These are phyloP conservation scores for Calonectria multiphialidica DNA, from an alignment of 2,329 filamentous ascomycete species.

Conservation along the genomic window DNA sequence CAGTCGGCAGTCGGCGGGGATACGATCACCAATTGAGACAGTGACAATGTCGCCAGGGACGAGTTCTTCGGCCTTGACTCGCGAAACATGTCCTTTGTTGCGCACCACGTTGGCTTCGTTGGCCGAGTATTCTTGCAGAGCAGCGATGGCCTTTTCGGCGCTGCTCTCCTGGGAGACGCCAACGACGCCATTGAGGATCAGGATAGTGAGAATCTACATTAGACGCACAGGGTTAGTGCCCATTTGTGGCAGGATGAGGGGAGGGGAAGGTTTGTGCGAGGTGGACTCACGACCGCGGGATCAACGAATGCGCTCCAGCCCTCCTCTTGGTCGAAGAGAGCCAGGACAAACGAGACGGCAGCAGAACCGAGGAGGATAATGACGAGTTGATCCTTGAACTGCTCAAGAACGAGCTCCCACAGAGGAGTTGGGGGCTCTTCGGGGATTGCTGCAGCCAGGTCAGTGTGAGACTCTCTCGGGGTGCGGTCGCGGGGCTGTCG, in stretches of 20 bases:
- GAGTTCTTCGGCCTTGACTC: slow-evolving; percentile 95
- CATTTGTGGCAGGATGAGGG: slow-evolving; percentile 6
- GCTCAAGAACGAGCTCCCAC: slow-evolving; percentile 96
- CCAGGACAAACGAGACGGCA: slow-evolving; percentile 91
- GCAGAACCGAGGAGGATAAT: slow-evolving; percentile 94
- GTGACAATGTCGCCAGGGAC: slow-evolving; percentile 95
- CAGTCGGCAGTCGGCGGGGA: slow-evolving; percentile 94
- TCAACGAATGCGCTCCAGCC: slow-evolving; percentile 99
- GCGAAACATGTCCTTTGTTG: slow-evolving; percentile 79
- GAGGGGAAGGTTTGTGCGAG: background rate
- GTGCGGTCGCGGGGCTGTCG: slow-evolving; percentile 23
- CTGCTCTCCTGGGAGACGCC: slow-evolving; percentile 99
- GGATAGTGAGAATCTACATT: slow-evolving; percentile 89
- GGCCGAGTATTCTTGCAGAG: slow-evolving; percentile 97
- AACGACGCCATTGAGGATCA: slow-evolving; percentile 96
- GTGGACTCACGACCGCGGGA: slow-evolving; percentile 83
- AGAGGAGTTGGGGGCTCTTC: slow-evolving; percentile 96
- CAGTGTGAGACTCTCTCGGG: slow-evolving; percentile 23
- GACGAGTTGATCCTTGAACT: slow-evolving; percentile 99
- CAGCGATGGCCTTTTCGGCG: slow-evolving; percentile 97
- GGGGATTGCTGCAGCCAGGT: slow-evolving; percentile 61
- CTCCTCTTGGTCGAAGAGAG: slow-evolving; percentile 91
- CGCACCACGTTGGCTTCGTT: slow-evolving; percentile 96
- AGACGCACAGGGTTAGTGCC: slow-evolving; percentile 18
- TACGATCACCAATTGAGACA: slow-evolving; percentile 89